A percentile compares a stretch with the other conserved stretches of the same genome.
These are phyloP conservation scores for Seminavis robusta DNA, from an alignment of 108 stramenopile genomes.

Conservation along the genomic window DNA sequence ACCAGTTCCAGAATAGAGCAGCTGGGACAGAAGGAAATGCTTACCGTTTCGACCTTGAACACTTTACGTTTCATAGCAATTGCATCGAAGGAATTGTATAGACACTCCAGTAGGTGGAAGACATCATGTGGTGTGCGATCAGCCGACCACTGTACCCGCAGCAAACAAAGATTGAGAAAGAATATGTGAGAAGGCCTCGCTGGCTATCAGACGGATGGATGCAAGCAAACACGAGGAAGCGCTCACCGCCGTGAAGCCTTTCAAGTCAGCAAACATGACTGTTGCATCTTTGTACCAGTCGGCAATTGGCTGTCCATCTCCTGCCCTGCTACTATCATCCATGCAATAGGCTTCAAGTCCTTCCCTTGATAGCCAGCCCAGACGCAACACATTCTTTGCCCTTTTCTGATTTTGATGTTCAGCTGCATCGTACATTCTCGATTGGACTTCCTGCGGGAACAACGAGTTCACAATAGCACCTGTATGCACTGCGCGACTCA, in stretches of 20 bases:
- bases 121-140: too few relatives aligned
- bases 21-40: too few relatives aligned
- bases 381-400: neutral
- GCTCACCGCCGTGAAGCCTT: slow-evolving; percentile 4
- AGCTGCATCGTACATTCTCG: neutral
- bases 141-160: too few relatives aligned
- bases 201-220: neutral
- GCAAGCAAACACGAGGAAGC: neutral
- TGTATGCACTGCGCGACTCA: slow-evolving; percentile 11
- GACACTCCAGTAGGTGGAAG: too few relatives aligned
- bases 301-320: neutral
- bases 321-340: too few relatives aligned
- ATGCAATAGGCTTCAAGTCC: neutral
- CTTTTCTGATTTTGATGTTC: neutral
- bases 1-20: too few relatives aligned
- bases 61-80: too few relatives aligned
- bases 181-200: too few relatives aligned
- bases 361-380: too few relatives aligned
- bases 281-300: neutral
- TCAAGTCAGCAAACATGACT: slow-evolving; percentile 3
- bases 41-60: too few relatives aligned
- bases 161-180: too few relatives aligned
- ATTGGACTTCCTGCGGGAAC: slow-evolving; percentile 16
- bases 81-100: too few relatives aligned
- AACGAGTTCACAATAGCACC: slow-evolving; percentile 12